A percentile compares a stretch with the other conserved stretches of the same genome.
phyloP scores from a whole-genome alignment of 768 basidiomycete species.

The Termitomyces sp. region DNA sequence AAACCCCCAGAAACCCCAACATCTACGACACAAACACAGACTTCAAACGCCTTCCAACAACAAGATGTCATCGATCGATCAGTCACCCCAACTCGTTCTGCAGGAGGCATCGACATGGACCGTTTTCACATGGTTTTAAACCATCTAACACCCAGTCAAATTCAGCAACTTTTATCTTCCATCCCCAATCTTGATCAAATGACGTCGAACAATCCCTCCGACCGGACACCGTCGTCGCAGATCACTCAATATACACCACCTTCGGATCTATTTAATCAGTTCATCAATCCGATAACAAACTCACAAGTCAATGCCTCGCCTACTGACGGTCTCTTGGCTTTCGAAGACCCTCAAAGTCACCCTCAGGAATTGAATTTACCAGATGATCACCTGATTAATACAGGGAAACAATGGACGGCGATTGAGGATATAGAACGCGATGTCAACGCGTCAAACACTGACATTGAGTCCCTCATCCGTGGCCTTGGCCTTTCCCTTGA shows the following conservation, averaged over 20 bases:
- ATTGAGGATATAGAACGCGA: slow-evolving; percentile 65
- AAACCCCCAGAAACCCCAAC: background rate
- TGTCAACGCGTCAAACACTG: slow-evolving; percentile 62
- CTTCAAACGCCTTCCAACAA: background rate
- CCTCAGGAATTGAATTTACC: background rate
- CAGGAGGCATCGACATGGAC: slow-evolving; percentile 17
- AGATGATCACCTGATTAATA: background rate
- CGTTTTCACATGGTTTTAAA: slow-evolving; percentile 46
- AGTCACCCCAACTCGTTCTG: slow-evolving; percentile 18
- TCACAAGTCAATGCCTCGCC: slow-evolving; percentile 9
- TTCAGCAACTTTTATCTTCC: slow-evolving; percentile 51
- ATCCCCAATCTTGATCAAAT: slow-evolving; percentile 30
- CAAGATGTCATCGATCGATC: slow-evolving; percentile 16
- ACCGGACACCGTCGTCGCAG: slow-evolving; percentile 14
- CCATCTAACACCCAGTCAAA: slow-evolving; percentile 48
- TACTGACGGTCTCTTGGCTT: slow-evolving; percentile 25
- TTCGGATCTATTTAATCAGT: slow-evolving; percentile 26
- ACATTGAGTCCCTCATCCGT: slow-evolving; percentile 68
- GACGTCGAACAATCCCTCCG: slow-evolving; percentile 11
- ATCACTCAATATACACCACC: slow-evolving; percentile 29
- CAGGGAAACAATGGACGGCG: slow-evolving; percentile 37
- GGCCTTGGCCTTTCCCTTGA: slow-evolving; percentile 31
- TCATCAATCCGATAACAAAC: slow-evolving; percentile 9
- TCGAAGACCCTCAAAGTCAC: slow-evolving; percentile 16
- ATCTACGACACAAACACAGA: background rate